Evolutionary conservation across 2,329 filamentous ascomycete genomes (phyloP).

Genomic region (Raffaelea arxii): DNA sequence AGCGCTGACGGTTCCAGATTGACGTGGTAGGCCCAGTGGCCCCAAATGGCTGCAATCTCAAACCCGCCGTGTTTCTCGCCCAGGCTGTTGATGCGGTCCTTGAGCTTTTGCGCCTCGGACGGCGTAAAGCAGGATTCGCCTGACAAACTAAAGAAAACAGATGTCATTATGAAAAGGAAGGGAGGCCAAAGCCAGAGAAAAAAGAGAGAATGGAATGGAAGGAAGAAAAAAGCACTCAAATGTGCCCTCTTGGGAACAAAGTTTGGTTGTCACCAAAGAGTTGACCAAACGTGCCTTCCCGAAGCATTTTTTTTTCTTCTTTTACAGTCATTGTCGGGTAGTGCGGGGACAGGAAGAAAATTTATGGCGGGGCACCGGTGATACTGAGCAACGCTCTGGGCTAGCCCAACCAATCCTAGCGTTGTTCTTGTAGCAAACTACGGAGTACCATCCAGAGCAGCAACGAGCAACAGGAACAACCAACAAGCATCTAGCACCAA

Average conservation of each 20-base stretch:
- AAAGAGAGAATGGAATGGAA: neutral
- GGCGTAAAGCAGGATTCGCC: slow-evolving; percentile 34
- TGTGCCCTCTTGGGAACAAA: too few species aligned
- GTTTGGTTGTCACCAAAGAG: too few species aligned
- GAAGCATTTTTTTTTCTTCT: slow-evolving; percentile 1
- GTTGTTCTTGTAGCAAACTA: too few species aligned
- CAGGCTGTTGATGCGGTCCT: slow-evolving; percentile 33
- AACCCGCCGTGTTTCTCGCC: slow-evolving; percentile 20
- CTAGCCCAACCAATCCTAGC: too few species aligned
- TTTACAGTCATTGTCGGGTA: slow-evolving; percentile 6
- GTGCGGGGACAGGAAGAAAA: slow-evolving; percentile 3
- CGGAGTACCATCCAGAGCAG: too few species aligned
- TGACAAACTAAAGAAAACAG: slow-evolving; percentile 13
- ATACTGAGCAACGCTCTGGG: neutral
- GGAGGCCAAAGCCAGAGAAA: neutral
- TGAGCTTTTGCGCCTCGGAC: slow-evolving; percentile 33
- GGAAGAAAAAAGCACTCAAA: too few species aligned
- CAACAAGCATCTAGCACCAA: too few species aligned
- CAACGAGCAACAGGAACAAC: too few species aligned
- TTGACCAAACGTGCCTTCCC: slow-evolving; percentile 1
- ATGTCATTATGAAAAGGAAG: slow-evolving; percentile 6
- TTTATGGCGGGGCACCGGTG: slow-evolving; percentile 3
- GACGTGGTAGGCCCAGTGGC: slow-evolving; percentile 58
- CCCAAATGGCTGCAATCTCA: slow-evolving; percentile 38
- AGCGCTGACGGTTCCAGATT: slow-evolving; percentile 40